These are phyloP conservation scores for Conringia planisiliqua DNA, from an alignment of 345 rosid genomes.

Conservation along the genomic window DNA sequence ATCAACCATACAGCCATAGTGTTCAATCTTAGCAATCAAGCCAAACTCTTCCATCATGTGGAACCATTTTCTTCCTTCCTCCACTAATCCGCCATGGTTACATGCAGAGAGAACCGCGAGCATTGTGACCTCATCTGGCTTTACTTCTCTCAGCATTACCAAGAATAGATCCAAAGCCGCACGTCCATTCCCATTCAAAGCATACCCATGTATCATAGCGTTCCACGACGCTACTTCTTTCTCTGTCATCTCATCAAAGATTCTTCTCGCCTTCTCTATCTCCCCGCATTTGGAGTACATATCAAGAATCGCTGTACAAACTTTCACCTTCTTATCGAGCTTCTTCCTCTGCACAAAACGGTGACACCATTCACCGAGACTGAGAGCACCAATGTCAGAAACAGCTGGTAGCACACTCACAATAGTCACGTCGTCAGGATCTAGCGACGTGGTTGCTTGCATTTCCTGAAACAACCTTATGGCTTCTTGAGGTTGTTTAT, in stretches of 20 bases:
- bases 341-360: constrained; percentile 46
- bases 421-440: constrained; percentile 67
- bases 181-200: constrained; percentile 60
- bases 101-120: constrained; percentile 70
- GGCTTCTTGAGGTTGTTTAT: constrained; percentile 66
- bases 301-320: constrained; percentile 66
- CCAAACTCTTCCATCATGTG: constrained; percentile 48
- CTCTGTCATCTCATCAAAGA: constrained; percentile 45
- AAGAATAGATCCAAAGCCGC: constrained; percentile 52
- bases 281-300: constrained; percentile 88
- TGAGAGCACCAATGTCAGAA: constrained; percentile 67
- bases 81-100: constrained; percentile 69
- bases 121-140: constrained; percentile 67
- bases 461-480: constrained; percentile 56
- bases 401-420: constrained; percentile 72
- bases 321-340: constrained; percentile 48
- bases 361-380: constrained; percentile 67
- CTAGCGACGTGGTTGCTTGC: constrained; percentile 47
- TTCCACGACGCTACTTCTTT: constrained; percentile 69
- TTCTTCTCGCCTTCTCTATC: constrained; percentile 42
- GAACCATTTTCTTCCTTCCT: constrained; percentile 74
- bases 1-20: constrained; percentile 74
- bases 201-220: constrained; percentile 67
- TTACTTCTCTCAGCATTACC: constrained; percentile 49
- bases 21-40: constrained; percentile 55